Base-by-base conservation (phyloP, 306 rosid species). In the Biancaea sappan region DNA sequence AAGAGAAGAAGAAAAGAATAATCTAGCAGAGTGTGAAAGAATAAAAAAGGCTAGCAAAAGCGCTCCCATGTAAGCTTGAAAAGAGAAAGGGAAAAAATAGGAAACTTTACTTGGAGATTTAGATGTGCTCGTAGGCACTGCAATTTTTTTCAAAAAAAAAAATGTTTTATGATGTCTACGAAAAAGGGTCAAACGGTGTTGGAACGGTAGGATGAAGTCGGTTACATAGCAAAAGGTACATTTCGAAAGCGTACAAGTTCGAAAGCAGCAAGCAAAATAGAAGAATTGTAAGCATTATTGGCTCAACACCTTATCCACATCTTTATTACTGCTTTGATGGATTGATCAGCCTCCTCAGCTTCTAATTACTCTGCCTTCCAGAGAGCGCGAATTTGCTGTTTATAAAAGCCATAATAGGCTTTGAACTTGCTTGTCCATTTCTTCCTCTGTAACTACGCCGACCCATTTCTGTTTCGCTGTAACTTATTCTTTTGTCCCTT, bases 1-100 rank as follows among this genome's bases (percentile, higher is more conserved):
- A 73, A 31, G 48, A 32, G 46, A 31, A 28, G 80, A 82, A 82
- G 84, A 74, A 79, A 82, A 77, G 87, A 82, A 88, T 79, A 84
- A 84, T 12, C 22, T 77, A 57, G 35, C 10, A 25, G 63, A 66
- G 67, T 46, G 73, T 31, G 34, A 73, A 80, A 66, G 80, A 59
- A 35, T 69, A 68, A 64, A 83, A n/a, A 84, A 77, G 74, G 68
- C 26, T 14, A 10, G 76, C 12, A 76, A 80, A 80, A 62, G 88
- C 52, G 70, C 31, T 75, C 74, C 53, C 44, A 59, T 60, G 69
- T 37, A 38, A 65, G 78, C 41, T 71, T 60, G 14, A 77, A 83
- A 79, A 69, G 69, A 62, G 52, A 64, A 9, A 29, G 34, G 67
- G 14, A 74, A 68, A 72, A 22, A 13, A 38, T n/a, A 56, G 67